A percentile compares a stretch with the other conserved stretches of the same genome.
Evolutionary conservation across 176 grass and related monocot species (phyloP).

Genomic region (Thalia dealbata): DNA sequence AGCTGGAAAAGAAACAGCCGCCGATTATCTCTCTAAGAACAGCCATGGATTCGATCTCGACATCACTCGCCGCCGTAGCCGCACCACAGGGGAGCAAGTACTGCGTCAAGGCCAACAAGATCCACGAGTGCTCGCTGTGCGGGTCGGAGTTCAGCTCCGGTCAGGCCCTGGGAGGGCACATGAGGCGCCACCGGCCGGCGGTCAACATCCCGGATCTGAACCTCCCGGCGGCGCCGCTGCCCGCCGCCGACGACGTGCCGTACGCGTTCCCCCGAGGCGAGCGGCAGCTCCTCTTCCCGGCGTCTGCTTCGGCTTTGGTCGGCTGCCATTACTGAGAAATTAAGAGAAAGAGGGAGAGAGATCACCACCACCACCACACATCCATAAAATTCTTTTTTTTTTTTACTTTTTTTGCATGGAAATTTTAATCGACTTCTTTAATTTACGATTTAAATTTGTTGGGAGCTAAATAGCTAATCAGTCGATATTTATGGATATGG

Average conservation of each 20-base stretch:
- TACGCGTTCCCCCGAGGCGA: slow-evolving; percentile 23
- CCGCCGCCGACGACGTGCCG: background rate
- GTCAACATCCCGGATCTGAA: slow-evolving; percentile 53
- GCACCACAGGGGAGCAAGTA: background rate
- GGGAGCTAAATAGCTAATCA: too few species aligned
- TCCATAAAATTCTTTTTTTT: background rate
- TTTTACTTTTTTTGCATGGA: background rate
- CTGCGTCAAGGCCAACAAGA: background rate
- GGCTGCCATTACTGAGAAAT: slow-evolving; percentile 37
- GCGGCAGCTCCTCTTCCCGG: slow-evolving; percentile 27
- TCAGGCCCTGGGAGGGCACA: slow-evolving; percentile 89
- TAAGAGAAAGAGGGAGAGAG: background rate
- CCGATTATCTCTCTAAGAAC: background rate
- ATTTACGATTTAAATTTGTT: too few species aligned
- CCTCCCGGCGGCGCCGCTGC: slow-evolving; percentile 43
- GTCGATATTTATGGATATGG: too few species aligned
- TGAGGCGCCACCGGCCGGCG: slow-evolving; percentile 65
- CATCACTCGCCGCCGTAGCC: slow-evolving; percentile 20
- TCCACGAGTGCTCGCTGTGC: background rate
- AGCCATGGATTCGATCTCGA: background rate
- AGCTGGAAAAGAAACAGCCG: background rate
- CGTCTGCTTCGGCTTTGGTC: slow-evolving; percentile 38
- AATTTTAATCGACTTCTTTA: background rate
- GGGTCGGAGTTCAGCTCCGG: slow-evolving; percentile 28
- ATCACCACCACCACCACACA: too few species aligned